These are phyloP conservation scores for Hypomontagnella submonticulosa DNA, from an alignment of 495 filamentous ascomycete genomes.

Conservation along the genomic window DNA sequence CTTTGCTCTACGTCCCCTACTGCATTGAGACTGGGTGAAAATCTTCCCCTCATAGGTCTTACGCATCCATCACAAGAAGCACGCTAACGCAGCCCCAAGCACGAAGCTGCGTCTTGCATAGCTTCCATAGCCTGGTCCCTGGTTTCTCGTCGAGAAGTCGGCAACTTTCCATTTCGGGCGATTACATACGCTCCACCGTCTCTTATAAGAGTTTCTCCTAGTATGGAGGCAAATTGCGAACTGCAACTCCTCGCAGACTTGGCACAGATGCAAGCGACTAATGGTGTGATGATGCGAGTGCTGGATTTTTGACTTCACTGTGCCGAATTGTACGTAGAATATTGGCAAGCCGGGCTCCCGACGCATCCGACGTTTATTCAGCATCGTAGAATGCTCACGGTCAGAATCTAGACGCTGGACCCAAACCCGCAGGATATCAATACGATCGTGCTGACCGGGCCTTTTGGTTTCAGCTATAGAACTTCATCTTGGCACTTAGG, in stretches of 20 bases:
- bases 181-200: constrained; percentile 9
- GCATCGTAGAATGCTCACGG: background rate
- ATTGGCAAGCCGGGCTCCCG: constrained; percentile 9
- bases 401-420: constrained; percentile 10
- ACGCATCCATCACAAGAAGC: constrained; percentile 4
- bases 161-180: constrained; percentile 10
- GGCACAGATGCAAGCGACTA: constrained; percentile 5
- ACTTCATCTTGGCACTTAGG: background rate
- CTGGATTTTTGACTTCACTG: constrained; percentile 2
- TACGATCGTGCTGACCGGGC: constrained; percentile 13
- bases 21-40: constrained; percentile 7
- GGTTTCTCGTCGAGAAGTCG: constrained; percentile 8
- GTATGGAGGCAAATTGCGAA: constrained; percentile 26
- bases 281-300: background rate
- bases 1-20: constrained; percentile 1
- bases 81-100: constrained; percentile 7
- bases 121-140: constrained; percentile 11
- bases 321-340: constrained; percentile 10
- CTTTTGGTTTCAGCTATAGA: background rate
- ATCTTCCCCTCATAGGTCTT: constrained; percentile 10
- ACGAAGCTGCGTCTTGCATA: constrained; percentile 11
- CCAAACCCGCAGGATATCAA: constrained; percentile 3
- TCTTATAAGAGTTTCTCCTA: constrained; percentile 4
- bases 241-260: constrained; percentile 15
- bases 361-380: background rate